These are phyloP conservation scores for Penicillium tannophilum DNA, from an alignment of 495 filamentous ascomycete genomes.

Conservation along the genomic window DNA sequence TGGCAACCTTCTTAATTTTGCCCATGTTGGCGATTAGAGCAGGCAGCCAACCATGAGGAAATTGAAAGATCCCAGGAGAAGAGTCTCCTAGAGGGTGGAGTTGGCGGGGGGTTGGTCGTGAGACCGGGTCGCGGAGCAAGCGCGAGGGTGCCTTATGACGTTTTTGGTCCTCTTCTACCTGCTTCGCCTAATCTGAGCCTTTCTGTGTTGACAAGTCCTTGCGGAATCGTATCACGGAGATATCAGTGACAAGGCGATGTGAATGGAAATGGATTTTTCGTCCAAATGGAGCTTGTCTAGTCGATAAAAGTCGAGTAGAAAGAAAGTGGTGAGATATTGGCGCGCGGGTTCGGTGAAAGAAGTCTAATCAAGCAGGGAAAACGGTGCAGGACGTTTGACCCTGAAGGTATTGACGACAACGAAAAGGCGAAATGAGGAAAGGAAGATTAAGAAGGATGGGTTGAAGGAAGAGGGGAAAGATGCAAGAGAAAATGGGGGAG, in stretches of 20 bases:
- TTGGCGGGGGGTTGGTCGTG: conserved; percentile 24
- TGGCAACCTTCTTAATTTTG: conserved; percentile 95
- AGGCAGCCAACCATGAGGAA: conserved; percentile 53
- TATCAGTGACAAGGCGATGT: background rate
- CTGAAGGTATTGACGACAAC: conserved; percentile 31
- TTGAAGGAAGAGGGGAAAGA: conserved; percentile 20
- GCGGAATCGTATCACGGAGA: background rate
- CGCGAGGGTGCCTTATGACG: conserved; percentile 48
- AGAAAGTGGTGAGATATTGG: conserved; percentile 1
- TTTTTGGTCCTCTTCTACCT: conserved; percentile 39
- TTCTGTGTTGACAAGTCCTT: conserved; percentile 13
- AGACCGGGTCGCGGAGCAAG: conserved; percentile 40
- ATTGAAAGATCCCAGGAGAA: conserved; percentile 31
- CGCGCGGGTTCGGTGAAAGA: conserved; percentile 17
- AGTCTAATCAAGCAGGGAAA: conserved; percentile 40
- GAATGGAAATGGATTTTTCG: background rate
- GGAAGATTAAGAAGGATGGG: conserved; percentile 9
- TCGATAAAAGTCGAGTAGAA: background rate
- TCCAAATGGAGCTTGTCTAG: conserved; percentile 3
- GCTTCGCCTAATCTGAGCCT: conserved; percentile 33
- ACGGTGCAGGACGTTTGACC: conserved; percentile 52
- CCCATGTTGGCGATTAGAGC: conserved; percentile 64
- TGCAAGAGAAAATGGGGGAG: conserved; percentile 24
- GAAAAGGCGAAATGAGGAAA: background rate
- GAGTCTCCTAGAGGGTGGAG: conserved; percentile 36